Conservation (phyloP, 2,329 filamentous ascomycete species). For the Bipolaris oryzae region DNA sequence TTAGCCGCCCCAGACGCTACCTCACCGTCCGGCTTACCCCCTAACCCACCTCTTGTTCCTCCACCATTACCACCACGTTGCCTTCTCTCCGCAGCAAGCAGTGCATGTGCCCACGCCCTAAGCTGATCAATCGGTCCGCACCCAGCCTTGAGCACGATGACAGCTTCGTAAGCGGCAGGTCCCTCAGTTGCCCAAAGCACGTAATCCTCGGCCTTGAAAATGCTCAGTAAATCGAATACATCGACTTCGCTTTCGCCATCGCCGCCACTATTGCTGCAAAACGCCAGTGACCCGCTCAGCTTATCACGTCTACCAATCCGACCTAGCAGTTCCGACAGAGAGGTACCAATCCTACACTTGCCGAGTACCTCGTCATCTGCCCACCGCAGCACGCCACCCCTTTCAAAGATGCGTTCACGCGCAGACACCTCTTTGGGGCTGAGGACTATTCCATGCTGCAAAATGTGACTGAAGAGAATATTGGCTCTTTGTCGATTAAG, state of each 20-base stretch:
- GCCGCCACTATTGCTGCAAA: too few relatives aligned
- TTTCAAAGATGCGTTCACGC: slow-evolving; percentile 64
- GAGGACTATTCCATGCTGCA: slow-evolving; percentile 55
- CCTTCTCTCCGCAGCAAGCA: slow-evolving; percentile 53
- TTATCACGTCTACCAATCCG: slow-evolving; percentile 34
- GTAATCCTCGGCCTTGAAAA: slow-evolving; percentile 62
- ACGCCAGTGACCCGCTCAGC: slow-evolving; percentile 32
- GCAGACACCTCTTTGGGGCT: slow-evolving; percentile 69
- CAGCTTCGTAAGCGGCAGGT: slow-evolving; percentile 50
- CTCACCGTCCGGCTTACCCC: slow-evolving; percentile 22
- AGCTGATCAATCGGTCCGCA: slow-evolving; percentile 59
- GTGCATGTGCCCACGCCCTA: slow-evolving; percentile 67
- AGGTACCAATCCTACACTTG: slow-evolving; percentile 61
- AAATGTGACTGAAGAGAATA: slow-evolving; percentile 68
- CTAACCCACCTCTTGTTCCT: not conserved
- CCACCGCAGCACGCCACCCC: slow-evolving; percentile 70
- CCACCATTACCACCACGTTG: slow-evolving; percentile 6
- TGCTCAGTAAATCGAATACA: slow-evolving; percentile 56
- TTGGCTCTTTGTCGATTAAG: slow-evolving; percentile 87
- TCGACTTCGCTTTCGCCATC: slow-evolving; percentile 31
- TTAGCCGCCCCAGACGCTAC: not conserved
- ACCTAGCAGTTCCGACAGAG: slow-evolving; percentile 47
- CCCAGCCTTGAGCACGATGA: slow-evolving; percentile 69
- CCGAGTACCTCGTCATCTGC: slow-evolving; percentile 56
- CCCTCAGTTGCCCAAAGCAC: slow-evolving; percentile 58